A percentile compares a stretch with the other conserved stretches of the same genome.
Evolutionary conservation across 345 rosid genomes (phyloP).

Genomic region (Gossypium longicalyx): DNA sequence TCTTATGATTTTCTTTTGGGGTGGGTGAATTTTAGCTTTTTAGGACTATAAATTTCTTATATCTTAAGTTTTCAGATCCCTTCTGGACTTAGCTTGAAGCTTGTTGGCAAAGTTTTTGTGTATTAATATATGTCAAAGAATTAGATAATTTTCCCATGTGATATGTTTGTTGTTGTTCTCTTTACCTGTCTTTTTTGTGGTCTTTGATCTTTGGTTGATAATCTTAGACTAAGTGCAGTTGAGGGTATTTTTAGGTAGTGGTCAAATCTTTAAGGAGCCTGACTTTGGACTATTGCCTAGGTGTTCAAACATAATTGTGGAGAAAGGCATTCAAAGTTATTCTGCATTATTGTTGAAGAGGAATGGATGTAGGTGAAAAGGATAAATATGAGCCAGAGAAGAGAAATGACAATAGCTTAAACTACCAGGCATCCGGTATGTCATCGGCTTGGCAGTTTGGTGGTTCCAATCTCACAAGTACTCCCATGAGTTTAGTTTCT

Average conservation of each 20-base stretch:
- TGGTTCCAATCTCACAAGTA: slow-evolving; percentile 41
- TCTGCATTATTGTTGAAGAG: slow-evolving; percentile 23
- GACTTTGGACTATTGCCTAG: slow-evolving; percentile 2
- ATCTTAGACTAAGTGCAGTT: slow-evolving; percentile 13
- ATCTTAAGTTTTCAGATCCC: slow-evolving; percentile 12
- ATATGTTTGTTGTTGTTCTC: slow-evolving; percentile 21
- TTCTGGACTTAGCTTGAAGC: slow-evolving; percentile 15
- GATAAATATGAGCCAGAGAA: slow-evolving; percentile 54
- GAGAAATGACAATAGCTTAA: slow-evolving; percentile 39
- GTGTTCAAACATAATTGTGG: slow-evolving; percentile 24
- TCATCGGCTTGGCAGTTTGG: slow-evolving; percentile 61
- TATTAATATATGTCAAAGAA: neutral
- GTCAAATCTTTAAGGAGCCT: slow-evolving; percentile 24
- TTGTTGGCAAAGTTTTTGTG: slow-evolving; percentile 13
- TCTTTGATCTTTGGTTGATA: slow-evolving; percentile 25
- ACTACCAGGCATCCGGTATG: slow-evolving; percentile 42
- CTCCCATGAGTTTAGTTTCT: slow-evolving; percentile 47
- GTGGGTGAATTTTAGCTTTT: slow-evolving; percentile 21
- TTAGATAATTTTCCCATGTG: slow-evolving; percentile 15
- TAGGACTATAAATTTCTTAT: slow-evolving; percentile 17
- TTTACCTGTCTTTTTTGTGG: slow-evolving; percentile 17
- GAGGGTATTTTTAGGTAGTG: slow-evolving; percentile 18
- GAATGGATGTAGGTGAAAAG: slow-evolving; percentile 63
- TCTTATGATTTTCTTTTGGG: neutral
- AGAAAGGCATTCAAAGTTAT: slow-evolving; percentile 15